These are phyloP conservation scores for Trypanosoma scelopori DNA, from an alignment of 208 protist species.

Conservation along the genomic window DNA sequence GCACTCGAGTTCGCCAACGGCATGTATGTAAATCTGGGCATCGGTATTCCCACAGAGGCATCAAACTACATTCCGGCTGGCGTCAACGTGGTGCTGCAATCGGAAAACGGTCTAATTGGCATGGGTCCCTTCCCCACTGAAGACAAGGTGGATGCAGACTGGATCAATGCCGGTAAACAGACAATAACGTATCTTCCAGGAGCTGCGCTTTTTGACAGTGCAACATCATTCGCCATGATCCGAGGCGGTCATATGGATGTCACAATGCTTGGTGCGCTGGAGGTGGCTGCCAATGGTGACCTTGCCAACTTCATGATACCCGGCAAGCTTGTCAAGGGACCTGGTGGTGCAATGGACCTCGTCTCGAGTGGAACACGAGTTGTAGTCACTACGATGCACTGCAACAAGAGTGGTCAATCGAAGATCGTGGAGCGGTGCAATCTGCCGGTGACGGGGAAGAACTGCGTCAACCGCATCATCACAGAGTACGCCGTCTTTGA, in stretches of 20 bases:
- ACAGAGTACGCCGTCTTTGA: constrained; percentile 97
- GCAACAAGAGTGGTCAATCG: constrained; percentile 89
- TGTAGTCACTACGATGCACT: constrained; percentile 97
- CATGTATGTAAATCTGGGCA: constrained; percentile 94
- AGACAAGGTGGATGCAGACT: constrained; percentile 82
- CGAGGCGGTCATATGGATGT: constrained; percentile 95
- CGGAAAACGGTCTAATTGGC: constrained; percentile 89
- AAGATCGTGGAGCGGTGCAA: constrained; percentile 95
- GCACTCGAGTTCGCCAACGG: constrained; percentile 92
- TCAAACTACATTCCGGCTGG: constrained; percentile 77
- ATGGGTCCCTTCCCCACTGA: constrained; percentile 85
- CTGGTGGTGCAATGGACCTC: constrained; percentile 97
- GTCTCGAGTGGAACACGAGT: constrained; percentile 92
- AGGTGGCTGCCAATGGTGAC: constrained; percentile 94
- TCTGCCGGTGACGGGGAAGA: constrained; percentile 92
- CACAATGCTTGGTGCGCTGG: constrained; percentile 96
- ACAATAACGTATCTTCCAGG: constrained; percentile 94
- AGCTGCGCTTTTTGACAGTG: constrained; percentile 90
- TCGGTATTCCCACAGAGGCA: constrained; percentile 93
- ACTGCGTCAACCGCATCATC: constrained; percentile 94
- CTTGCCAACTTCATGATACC: constrained; percentile 98
- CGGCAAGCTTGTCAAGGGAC: constrained; percentile 97
- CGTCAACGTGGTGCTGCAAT: constrained; percentile 81
- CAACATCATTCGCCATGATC: constrained; percentile 97
- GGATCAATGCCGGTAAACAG: constrained; percentile 96